Evolutionary conservation across 805 yeast genomes (phyloP).

Genomic region (Candida multigemmis): DNA sequence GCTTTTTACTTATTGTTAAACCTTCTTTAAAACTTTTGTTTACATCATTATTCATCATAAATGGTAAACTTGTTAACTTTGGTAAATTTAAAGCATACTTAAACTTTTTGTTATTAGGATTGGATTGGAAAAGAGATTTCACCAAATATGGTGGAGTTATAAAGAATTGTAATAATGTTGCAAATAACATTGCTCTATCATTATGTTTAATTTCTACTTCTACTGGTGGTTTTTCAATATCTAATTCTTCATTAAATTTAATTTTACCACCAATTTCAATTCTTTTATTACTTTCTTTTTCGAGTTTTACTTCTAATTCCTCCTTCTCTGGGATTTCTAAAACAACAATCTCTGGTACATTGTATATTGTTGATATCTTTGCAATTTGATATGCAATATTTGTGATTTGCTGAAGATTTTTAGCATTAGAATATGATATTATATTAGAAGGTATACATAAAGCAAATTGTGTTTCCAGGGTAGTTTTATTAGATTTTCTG

Average conservation of each 20-base stretch:
- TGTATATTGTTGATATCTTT: slow-evolving; percentile 57
- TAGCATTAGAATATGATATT: slow-evolving; percentile 45
- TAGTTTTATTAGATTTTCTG: slow-evolving; percentile 19
- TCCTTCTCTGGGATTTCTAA: slow-evolving; percentile 39
- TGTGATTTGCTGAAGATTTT: slow-evolving; percentile 66
- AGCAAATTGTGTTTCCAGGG: slow-evolving; percentile 30
- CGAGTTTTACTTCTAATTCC: slow-evolving; percentile 7
- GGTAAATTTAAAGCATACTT: slow-evolving; percentile 64
- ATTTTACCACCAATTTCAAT: slow-evolving; percentile 18
- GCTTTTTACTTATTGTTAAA: slow-evolving; percentile 35
- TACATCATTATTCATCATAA: slow-evolving; percentile 43
- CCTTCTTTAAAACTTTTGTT: slow-evolving; percentile 52
- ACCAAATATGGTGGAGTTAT: slow-evolving; percentile 79
- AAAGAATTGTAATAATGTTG: slow-evolving; percentile 66
- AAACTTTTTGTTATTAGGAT: slow-evolving; percentile 30
- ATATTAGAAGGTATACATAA: slow-evolving; percentile 69
- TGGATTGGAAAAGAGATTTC: slow-evolving; percentile 44
- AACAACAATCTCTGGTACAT: slow-evolving; percentile 67
- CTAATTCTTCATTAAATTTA: slow-evolving; percentile 14
- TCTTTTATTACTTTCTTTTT: slow-evolving; percentile 12
- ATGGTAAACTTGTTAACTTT: slow-evolving; percentile 63
- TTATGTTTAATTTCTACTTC: slow-evolving; percentile 12
- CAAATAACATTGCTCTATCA: slow-evolving; percentile 50
- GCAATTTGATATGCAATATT: slow-evolving; percentile 71
- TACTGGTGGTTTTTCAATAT: slow-evolving; percentile 1